Percentiles rank a stretch among this genome's conserved stretches.
These are phyloP conservation scores for Phialophora chinensis DNA, from an alignment of 2,329 filamentous ascomycete species.

Conservation along the genomic window DNA sequence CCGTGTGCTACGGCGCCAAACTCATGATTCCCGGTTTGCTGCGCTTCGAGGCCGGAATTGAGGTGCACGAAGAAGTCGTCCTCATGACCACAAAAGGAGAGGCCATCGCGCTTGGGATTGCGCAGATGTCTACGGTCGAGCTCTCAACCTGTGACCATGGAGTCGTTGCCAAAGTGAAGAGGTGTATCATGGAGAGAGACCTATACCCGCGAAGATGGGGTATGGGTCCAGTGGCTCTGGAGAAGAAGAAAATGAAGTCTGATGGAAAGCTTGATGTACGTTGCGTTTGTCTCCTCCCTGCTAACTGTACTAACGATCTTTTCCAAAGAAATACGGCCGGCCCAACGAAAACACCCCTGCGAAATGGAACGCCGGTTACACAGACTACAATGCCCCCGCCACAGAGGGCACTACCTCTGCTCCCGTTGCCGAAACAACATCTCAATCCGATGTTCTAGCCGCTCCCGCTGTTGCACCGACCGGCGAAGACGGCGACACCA, in stretches of 20 bases:
- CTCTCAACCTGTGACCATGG: slow-evolving; percentile 97
- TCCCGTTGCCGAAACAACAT: slow-evolving; percentile 55
- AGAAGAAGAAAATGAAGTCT: slow-evolving; percentile 99
- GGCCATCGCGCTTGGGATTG: slow-evolving; percentile 93
- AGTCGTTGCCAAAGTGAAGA: slow-evolving; percentile 98
- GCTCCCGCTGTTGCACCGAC: slow-evolving; percentile 42
- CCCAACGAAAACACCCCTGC: slow-evolving; percentile 90
- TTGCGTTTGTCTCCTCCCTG: not conserved
- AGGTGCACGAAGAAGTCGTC: slow-evolving; percentile 94
- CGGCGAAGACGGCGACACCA: slow-evolving; percentile 46
- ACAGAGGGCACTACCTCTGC: slow-evolving; percentile 53
- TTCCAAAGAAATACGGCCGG: slow-evolving; percentile 79
- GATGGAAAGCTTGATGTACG: slow-evolving; percentile 89
- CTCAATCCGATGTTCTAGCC: slow-evolving; percentile 46
- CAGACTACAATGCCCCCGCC: slow-evolving; percentile 75
- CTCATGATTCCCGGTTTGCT: slow-evolving; percentile 97
- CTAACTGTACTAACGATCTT: slow-evolving; percentile 8
- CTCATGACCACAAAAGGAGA: slow-evolving; percentile 99
- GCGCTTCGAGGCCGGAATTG: slow-evolving; percentile 88
- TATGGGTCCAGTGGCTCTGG: slow-evolving; percentile 85
- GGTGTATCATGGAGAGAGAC: slow-evolving; percentile 99
- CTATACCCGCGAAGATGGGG: slow-evolving; percentile 97
- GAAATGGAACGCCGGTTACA: slow-evolving; percentile 92
- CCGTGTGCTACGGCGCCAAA: slow-evolving; percentile 98
- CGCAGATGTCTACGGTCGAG: slow-evolving; percentile 97